Conservation (phyloP, 1,284 basidiomycete genomes). For the Irpex sp. region DNA sequence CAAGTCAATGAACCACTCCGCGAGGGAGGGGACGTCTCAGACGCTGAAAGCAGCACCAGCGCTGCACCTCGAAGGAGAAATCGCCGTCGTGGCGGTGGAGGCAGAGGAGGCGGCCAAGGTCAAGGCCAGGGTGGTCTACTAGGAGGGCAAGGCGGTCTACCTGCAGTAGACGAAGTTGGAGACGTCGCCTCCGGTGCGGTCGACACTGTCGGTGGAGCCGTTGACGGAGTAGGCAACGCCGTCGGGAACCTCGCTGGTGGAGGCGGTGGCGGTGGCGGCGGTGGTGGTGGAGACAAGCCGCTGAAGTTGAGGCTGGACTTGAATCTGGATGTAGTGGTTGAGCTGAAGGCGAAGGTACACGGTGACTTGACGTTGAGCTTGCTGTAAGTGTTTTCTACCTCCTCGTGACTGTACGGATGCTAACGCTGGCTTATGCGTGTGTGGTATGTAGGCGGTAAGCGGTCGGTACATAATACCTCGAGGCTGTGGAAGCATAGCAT, state of each 20-base stretch:
- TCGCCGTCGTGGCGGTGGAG: background rate
- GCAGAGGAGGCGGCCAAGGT: slow-evolving; percentile 11
- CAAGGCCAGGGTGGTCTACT: background rate
- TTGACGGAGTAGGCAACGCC: background rate
- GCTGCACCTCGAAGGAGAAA: too few relatives aligned
- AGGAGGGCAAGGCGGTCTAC: background rate
- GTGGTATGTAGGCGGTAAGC: background rate
- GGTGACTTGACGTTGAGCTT: background rate
- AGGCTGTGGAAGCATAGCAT: too few relatives aligned
- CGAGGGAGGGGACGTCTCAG: too few relatives aligned
- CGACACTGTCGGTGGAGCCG: background rate
- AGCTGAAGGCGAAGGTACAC: background rate
- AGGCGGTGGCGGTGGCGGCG: background rate
- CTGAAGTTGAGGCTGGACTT: background rate
- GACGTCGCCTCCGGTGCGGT: background rate
- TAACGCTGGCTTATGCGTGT: background rate
- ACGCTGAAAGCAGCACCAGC: too few relatives aligned
- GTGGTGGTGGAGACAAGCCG: background rate
- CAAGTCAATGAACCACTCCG: too few relatives aligned
- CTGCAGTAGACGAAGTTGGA: background rate
- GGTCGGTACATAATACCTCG: too few relatives aligned
- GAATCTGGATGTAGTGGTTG: background rate
- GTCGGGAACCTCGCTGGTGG: background rate
- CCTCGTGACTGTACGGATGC: background rate
- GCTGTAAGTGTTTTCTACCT: background rate